Conservation (phyloP, 2,329 filamentous ascomycete species). For the Sarocladium strictum region DNA sequence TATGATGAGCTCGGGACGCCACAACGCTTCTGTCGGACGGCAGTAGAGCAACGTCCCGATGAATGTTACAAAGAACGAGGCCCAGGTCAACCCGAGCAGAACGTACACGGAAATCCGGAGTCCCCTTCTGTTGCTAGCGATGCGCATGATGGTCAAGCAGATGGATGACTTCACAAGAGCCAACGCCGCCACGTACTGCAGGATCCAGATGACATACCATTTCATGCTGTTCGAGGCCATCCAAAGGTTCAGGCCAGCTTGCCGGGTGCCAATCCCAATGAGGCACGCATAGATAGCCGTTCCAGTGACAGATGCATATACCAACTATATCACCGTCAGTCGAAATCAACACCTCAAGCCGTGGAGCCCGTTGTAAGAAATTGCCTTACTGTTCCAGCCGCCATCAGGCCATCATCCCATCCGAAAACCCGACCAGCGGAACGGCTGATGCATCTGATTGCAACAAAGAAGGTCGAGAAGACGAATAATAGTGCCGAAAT, state of each 20-base stretch:
- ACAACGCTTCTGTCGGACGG: conserved; percentile 17
- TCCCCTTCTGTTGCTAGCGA: conserved; percentile 14
- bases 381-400: background rate
- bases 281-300: conserved; percentile 9
- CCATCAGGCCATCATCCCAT: conserved; percentile 9
- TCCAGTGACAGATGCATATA: conserved; percentile 1
- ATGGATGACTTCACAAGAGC: conserved; percentile 21
- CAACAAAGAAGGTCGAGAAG: background rate
- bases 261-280: conserved; percentile 17
- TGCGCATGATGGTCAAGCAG: conserved; percentile 20
- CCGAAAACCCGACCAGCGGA: background rate
- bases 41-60: conserved; percentile 20
- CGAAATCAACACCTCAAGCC: conserved; percentile 16
- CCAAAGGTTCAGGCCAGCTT: conserved; percentile 18
- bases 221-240: conserved; percentile 15
- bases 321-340: background rate
- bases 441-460: background rate
- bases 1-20: conserved; percentile 15
- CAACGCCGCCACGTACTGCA: conserved; percentile 19
- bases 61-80: conserved; percentile 20
- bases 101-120: conserved; percentile 18
- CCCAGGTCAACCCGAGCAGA: conserved; percentile 19
- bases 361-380: conserved; percentile 17
- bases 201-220: conserved; percentile 20
- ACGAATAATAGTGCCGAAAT: background rate